Evolutionary conservation across 495 filamentous ascomycete species (phyloP), one percentile per base, ranked within the genome.

Genomic region (Penicillium canescens): DNA sequence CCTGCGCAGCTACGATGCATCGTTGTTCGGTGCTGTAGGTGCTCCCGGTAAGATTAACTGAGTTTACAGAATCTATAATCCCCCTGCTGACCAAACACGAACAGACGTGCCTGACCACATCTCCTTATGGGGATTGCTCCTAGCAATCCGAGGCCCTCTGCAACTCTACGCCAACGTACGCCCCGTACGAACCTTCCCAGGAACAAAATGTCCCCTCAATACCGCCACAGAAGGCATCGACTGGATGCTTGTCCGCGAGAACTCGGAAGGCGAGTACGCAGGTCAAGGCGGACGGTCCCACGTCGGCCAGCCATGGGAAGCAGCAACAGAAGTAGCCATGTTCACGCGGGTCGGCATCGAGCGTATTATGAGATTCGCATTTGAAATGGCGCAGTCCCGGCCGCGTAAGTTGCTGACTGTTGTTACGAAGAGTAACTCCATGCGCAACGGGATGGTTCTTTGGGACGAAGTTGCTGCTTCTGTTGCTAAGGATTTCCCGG

Each of bases 101-200:
- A 3, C 16, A 79, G 75, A 77, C 57, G 74, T 80, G 2, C 76
- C 78, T 5, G 77, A 81, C 50, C 76, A 79, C 54, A 74, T 80
- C 44, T 79, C 77, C 0, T 68, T 81, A 14, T 79, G 77, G 73
- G 70, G 69, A 16, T 69, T 80, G n/a, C 67, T 75, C 24, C 66
- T 80, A 8, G 75, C 76, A 26, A 74, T 79, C 49, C 69, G 78
- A 53, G 73, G 76, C 42, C 72, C 76, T 4, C 60, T 81, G 5
- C 75, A 81, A 52, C 73, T 78, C 37, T 81, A 75, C 47, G 78
- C 77, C 50, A 81, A 81, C 49, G 74, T 79, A 8, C 71, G 78
- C 8, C 78, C 78, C 6, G 74, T 74, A 13, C 55, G 62, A n/a
- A 59, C 73, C 36, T 67, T 81, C 49, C 70, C 68, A 6, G 77